Evolutionary conservation across 225 moss, liverwort and hornwort species (phyloP), one percentile per base, ranked within the genome.

Genomic region (Sphagnum contortum): DNA sequence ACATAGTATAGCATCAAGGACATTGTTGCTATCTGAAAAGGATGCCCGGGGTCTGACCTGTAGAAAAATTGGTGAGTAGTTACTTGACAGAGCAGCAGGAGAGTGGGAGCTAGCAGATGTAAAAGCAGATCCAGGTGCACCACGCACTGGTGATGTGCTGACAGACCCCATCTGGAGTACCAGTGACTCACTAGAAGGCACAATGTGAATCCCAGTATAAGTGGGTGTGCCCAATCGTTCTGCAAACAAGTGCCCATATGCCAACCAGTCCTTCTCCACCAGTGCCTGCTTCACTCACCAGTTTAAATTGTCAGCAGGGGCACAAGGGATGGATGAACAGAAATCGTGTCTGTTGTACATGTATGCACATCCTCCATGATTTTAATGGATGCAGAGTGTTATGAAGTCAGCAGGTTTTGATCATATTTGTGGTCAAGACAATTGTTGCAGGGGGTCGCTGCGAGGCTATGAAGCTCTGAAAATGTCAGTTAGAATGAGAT

Each of bases 191-290:
- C 72, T 72, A 48, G 71, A 81, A 69, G 77, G 49, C 73, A 84
- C 61, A 71, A 67, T 75, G 66, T 63, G 81, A 45, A 75, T 86
- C 66, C 89, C 91, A 66, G 69, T 84, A 68, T 81, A 93, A 44
- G 92, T 88, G 51, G 98, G 91, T 67, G 82, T 80, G 69, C 98
- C 98, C 66, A 93, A 66, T 63, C 98, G 83, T 60, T 98, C 98
- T 5, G 93, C 94, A 86, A 93, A 93, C 66, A 87, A 77, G 74
- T 98, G 98, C 57, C 98, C 98, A 73, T 87, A 98, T 49, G 93
- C 81, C 56, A 98, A 71, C 98, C 98, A 98, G 64, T 98, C 98
- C 73, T 98, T 98, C 78, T 98, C 98, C 63, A 98, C 76, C 60
- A 98, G 74, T 48, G 91, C 89, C 98, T 98, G 87, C 53, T 55